These are phyloP conservation scores for Colletotrichum plurivorum DNA, from an alignment of 2,329 filamentous ascomycete genomes.

Conservation along the genomic window DNA sequence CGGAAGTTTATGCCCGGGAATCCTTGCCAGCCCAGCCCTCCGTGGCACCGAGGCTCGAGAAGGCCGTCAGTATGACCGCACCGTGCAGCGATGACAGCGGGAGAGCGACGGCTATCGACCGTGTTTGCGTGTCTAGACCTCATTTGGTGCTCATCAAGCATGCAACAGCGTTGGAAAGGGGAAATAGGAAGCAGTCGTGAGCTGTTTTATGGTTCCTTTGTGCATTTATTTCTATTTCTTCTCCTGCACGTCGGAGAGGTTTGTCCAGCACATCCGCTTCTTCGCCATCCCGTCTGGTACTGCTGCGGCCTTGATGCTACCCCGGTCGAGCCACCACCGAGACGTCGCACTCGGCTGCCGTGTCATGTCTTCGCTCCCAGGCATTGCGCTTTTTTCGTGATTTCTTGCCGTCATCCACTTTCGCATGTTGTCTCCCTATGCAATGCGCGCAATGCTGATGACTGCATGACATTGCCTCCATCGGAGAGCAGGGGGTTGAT, in stretches of 20 bases:
- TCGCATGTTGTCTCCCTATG: not conserved
- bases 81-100: constrained; percentile 36
- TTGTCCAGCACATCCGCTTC: not conserved
- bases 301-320: not conserved
- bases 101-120: constrained; percentile 23
- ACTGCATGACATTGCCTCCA: constrained; percentile 19
- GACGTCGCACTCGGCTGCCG: constrained; percentile 17
- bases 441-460: constrained; percentile 2
- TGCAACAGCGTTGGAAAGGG: not conserved
- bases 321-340: constrained; percentile 4
- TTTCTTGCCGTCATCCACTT: not conserved
- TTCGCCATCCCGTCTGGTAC: not conserved
- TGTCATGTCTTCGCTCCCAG: constrained; percentile 1
- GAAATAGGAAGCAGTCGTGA: not conserved
- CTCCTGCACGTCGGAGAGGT: not conserved
- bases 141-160: not conserved
- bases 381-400: not conserved
- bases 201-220: not conserved
- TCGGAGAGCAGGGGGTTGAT: constrained; percentile 7
- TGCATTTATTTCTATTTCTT: not conserved
- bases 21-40: constrained; percentile 13
- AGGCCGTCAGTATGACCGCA: constrained; percentile 31
- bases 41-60: not conserved
- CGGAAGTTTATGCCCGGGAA: constrained; percentile 17
- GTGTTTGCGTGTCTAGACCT: not conserved